Evolutionary conservation across 148 eudicot species (phyloP), one percentile per base, ranked within the genome.

Genomic region (Chenopodium album): DNA sequence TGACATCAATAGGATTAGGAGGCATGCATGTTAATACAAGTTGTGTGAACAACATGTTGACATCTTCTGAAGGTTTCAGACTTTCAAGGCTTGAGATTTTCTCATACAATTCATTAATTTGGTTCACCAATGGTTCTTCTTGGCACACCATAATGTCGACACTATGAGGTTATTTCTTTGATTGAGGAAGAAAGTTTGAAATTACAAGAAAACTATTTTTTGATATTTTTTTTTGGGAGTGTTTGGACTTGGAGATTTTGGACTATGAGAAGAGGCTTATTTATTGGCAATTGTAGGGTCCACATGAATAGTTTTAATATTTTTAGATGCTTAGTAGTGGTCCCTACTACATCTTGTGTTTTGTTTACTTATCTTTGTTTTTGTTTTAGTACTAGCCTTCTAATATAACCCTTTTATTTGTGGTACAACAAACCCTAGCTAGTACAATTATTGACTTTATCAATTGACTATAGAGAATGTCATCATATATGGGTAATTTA

Each of bases 1-100:
- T 75, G 82, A 91, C 91, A 80, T 94, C 97, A 74, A 96, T 83
- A 2, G 99, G 87, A 29, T 76, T 78, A 5, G 95, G 99, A 20
- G 99, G 98, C 70, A 88, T 87, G 88, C 99, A 96, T 22, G 90
- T 81, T 74, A 73, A 37, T 11, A 94, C 98, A 9, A 94, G 90
- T 52, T 90, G 76, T 19, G 95, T 84, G 74, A 87, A 87, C 85
- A 85, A 59, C 59, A 54, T 82, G 85, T 87, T 87, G 82, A 87
- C 89, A 84, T 84, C 87, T 65, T 87, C 60, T 8, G 80, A 87
- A 3, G 89, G 89, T 82, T 84, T 84, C 63, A 87, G 85, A 68
- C 74, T 72, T 75, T 87, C 87, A 47, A 87, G 85, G 17, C 69
- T 74, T 54, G 87, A 73, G 75, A 87, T 87, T 67, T 82, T 79